Conservation (phyloP, 225 moss, liverwort and hornwort species). For the Pseudoscleropodium purum region DNA sequence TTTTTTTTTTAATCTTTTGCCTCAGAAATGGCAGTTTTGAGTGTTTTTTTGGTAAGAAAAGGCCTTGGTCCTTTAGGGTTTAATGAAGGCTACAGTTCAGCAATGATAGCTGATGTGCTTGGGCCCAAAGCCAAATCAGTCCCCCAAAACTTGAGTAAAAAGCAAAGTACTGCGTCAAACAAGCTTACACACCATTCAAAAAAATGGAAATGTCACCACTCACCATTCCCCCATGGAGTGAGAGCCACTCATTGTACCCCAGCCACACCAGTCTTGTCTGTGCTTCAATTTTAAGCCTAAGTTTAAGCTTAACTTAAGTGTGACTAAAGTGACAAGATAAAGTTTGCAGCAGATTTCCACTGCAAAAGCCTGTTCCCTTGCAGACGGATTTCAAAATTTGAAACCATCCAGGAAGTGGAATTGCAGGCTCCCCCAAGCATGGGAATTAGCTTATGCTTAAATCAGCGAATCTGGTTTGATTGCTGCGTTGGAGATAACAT, state of each 20-base stretch:
- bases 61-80: too few relatives aligned
- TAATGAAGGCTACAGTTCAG: not conserved
- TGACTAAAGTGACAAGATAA: not conserved
- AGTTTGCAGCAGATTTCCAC: not conserved
- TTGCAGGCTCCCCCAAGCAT: not conserved
- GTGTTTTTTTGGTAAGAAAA: too few relatives aligned
- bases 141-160: not conserved
- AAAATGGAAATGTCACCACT: not conserved
- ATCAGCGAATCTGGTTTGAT: not conserved
- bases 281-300: not conserved
- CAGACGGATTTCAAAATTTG: not conserved
- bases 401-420: not conserved
- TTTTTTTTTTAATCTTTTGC: too few relatives aligned
- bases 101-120: not conserved
- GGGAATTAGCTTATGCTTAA: not conserved
- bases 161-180: not conserved
- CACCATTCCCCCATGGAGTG: not conserved
- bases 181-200: not conserved
- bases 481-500: not conserved
- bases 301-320: not conserved
- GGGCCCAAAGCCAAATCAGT: not conserved
- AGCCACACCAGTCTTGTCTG: not conserved
- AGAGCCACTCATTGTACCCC: not conserved
- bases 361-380: not conserved
- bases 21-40: too few relatives aligned